Conservation (phyloP, 2,329 filamentous ascomycete genomes). For the Cryphonectria parasitica region DNA sequence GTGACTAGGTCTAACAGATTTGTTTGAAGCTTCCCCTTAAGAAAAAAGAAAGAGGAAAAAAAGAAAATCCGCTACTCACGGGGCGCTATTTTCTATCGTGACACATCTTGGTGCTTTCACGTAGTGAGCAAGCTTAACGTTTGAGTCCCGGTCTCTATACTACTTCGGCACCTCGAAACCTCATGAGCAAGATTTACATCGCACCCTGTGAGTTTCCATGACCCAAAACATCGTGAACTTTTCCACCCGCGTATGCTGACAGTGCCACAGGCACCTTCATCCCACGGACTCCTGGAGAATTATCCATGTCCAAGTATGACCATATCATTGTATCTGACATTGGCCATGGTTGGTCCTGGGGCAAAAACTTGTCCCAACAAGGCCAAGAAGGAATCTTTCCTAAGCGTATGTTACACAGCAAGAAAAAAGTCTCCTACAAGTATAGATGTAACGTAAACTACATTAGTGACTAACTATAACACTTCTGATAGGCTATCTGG, state of each 20-base stretch:
- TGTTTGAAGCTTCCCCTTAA: not conserved
- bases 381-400: slow-evolving; percentile 16
- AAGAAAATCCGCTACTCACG: not conserved
- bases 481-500: slow-evolving; percentile 4
- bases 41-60: not conserved
- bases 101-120: not conserved
- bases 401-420: slow-evolving; percentile 8
- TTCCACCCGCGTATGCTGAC: not conserved
- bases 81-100: not conserved
- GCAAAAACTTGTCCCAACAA: slow-evolving; percentile 15
- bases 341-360: slow-evolving; percentile 19
- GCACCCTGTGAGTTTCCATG: slow-evolving; percentile 8
- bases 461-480: not conserved
- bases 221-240: not conserved
- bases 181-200: slow-evolving; percentile 11
- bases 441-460: not conserved
- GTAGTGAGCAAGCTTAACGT: not conserved
- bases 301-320: slow-evolving; percentile 9
- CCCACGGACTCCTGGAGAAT: slow-evolving; percentile 12
- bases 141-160: not conserved
- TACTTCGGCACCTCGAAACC: not conserved
- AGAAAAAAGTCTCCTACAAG: not conserved
- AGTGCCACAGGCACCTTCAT: slow-evolving; percentile 2
- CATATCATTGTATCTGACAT: slow-evolving; percentile 15
- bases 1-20: not conserved